Evolutionary conservation across 2,329 filamentous ascomycete species (phyloP), one percentile per base, ranked within the genome.

Genomic region (Moelleriella libera): DNA sequence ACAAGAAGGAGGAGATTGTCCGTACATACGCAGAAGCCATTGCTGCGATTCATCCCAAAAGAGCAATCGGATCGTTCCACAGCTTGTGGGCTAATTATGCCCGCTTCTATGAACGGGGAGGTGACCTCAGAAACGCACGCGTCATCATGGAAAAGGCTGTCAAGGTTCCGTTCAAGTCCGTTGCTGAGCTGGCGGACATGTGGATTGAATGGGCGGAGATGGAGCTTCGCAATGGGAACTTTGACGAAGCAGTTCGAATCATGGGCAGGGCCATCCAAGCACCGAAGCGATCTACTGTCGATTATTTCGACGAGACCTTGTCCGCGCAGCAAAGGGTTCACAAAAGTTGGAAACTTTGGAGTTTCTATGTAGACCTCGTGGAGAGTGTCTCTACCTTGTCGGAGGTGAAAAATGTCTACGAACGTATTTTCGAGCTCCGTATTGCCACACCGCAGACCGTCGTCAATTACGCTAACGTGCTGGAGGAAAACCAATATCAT

Each of bases 141-240:
- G 75, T 94, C 51, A 97, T 98, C 58, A 85, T 97, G 78, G 90
- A 97, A 63, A 98, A 97, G 67, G 90, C 90, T 11, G 86, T 95
- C 60, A 97, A 96, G 61, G 92, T 98, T 1, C 89, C 90, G 0
- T 98, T 94, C 73, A 97, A 95, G 60, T 94, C 89, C 1, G 90
- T 98, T n/a, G 82, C 85, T 31, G 92, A 98, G 65, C 74, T 98
- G 49, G 92, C 92, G 21, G 92, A 98, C 59, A 94, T 92, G 76
- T 98, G 92, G 92, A 94, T 94, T 53, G 88, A 95, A 66, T 98
- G 92, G 90, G 90, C 94, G 1, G 90, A 98, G 65, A 88, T 98
- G 85, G 92, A 98, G 63, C 74, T 98, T 45, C 84, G 92, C 45
- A 88, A 88, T 58, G 89, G 97, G 58, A 94, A 97, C 60, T 96